A percentile compares a stretch with the other conserved stretches of the same genome.
Conservation (phyloP, 768 basidiomycete species). For the Pholiota molesta region DNA sequence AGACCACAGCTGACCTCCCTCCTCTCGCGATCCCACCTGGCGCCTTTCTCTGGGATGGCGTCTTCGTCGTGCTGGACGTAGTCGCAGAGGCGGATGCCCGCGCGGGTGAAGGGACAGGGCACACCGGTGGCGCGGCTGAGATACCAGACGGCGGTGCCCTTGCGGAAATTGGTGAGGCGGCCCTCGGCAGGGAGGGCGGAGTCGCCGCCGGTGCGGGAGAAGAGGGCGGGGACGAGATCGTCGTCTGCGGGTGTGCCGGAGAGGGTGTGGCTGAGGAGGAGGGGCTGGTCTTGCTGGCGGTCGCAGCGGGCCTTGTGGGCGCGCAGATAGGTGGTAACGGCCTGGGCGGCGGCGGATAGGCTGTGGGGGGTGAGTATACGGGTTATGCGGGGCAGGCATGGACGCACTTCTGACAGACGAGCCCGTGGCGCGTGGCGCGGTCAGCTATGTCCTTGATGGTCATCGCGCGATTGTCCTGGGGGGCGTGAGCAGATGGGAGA, state of each 20-base stretch:
- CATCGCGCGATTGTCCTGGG: constrained; percentile 79
- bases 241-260: constrained; percentile 77
- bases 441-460: constrained; percentile 87
- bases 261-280: constrained; percentile 71
- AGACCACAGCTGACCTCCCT: constrained; percentile 26
- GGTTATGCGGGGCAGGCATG: constrained; percentile 5
- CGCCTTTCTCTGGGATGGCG: not conserved
- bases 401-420: constrained; percentile 74
- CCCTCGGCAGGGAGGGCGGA: constrained; percentile 43
- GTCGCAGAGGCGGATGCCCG: constrained; percentile 72
- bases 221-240: constrained; percentile 69
- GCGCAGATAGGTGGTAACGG: constrained; percentile 83
- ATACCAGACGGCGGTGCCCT: constrained; percentile 84
- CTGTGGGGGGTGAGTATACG: constrained; percentile 36
- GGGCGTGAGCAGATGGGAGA: constrained; percentile 20
- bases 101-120: constrained; percentile 74
- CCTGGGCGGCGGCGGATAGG: constrained; percentile 77
- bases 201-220: constrained; percentile 73
- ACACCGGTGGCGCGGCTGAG: constrained; percentile 74
- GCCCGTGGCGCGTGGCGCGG: constrained; percentile 62
- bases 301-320: constrained; percentile 75
- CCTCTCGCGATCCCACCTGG: not conserved
- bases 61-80: constrained; percentile 40
- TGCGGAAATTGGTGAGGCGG: constrained; percentile 71
- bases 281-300: constrained; percentile 68